A percentile compares a stretch with the other conserved stretches of the same genome.
Evolutionary conservation across 1,139 yeast genomes (phyloP).

Genomic region (Kurtzmaniella quercitrusa): DNA sequence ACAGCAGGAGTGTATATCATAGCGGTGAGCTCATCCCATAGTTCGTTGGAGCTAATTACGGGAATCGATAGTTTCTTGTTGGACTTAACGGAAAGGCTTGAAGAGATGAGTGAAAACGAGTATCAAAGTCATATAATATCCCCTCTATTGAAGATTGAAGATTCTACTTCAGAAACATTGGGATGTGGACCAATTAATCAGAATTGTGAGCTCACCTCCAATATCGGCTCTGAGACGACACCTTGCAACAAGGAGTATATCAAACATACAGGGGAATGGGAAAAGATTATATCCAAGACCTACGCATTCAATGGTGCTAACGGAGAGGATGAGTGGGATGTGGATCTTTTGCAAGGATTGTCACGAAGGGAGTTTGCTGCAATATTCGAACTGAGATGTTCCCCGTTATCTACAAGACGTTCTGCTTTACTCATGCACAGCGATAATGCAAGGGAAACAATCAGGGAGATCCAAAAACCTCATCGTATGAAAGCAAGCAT

Average conservation of each 20-base stretch:
- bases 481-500: neutral
- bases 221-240: slow-evolving; percentile 3
- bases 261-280: slow-evolving; percentile 44
- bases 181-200: slow-evolving; percentile 26
- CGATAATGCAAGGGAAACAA: neutral
- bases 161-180: slow-evolving; percentile 6
- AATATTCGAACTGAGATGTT: slow-evolving; percentile 29
- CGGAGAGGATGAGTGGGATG: slow-evolving; percentile 35
- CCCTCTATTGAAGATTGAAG: slow-evolving; percentile 17
- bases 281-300: slow-evolving; percentile 40
- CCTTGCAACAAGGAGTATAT: slow-evolving; percentile 22
- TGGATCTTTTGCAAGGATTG: slow-evolving; percentile 17
- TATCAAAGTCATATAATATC: slow-evolving; percentile 29
- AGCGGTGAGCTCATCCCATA: slow-evolving; percentile 42
- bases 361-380: slow-evolving; percentile 23
- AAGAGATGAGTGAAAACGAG: slow-evolving; percentile 20
- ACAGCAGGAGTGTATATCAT: slow-evolving; percentile 55
- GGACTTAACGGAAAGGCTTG: slow-evolving; percentile 27
- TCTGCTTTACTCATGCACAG: slow-evolving; percentile 15
- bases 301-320: slow-evolving; percentile 29
- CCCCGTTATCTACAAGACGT: slow-evolving; percentile 32
- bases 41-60: slow-evolving; percentile 30
- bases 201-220: slow-evolving; percentile 17
- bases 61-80: slow-evolving; percentile 44
- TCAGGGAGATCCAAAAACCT: neutral